Percentiles rank a stretch among this genome's conserved stretches.
phyloP scores from a whole-genome alignment of 192 early-diverging fungal genomes.

The Backusella australiensis region DNA sequence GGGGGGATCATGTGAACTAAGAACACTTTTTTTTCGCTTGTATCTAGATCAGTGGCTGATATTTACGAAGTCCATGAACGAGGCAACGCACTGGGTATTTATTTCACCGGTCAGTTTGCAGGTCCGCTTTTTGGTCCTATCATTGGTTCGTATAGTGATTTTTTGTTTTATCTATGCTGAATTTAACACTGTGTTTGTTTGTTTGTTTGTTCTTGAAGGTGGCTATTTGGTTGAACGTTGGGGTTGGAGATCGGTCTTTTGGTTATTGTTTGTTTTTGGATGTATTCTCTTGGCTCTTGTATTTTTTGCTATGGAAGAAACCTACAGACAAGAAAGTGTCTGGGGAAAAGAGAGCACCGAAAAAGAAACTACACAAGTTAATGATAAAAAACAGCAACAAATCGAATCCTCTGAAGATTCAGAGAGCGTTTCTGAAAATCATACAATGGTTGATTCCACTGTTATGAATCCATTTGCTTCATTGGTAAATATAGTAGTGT shows the following conservation, averaged over 20 bases:
- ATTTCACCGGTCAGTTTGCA: slow-evolving; percentile 31
- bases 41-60: slow-evolving; percentile 39
- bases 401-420: background rate
- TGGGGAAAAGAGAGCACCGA: background rate
- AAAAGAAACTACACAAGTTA: background rate
- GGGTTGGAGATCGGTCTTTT: slow-evolving; percentile 14
- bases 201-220: background rate
- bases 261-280: slow-evolving; percentile 14
- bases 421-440: background rate
- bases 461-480: slow-evolving; percentile 20
- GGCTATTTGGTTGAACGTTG: slow-evolving; percentile 7
- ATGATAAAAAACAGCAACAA: background rate
- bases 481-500: background rate
- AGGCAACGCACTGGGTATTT: slow-evolving; percentile 32
- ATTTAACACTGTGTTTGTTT: background rate
- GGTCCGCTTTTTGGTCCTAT: slow-evolving; percentile 38
- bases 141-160: slow-evolving; percentile 37
- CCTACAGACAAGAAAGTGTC: slow-evolving; percentile 22
- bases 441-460: slow-evolving; percentile 19
- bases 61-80: slow-evolving; percentile 32
- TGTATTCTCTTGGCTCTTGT: slow-evolving; percentile 4
- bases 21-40: slow-evolving; percentile 38
- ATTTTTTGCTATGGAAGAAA: slow-evolving; percentile 38
- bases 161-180: background rate
- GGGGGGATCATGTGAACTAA: background rate